A percentile compares a stretch with the other conserved stretches of the same genome.
Conservation (phyloP, 2,329 filamentous ascomycete genomes). For the Claviceps citrina region DNA sequence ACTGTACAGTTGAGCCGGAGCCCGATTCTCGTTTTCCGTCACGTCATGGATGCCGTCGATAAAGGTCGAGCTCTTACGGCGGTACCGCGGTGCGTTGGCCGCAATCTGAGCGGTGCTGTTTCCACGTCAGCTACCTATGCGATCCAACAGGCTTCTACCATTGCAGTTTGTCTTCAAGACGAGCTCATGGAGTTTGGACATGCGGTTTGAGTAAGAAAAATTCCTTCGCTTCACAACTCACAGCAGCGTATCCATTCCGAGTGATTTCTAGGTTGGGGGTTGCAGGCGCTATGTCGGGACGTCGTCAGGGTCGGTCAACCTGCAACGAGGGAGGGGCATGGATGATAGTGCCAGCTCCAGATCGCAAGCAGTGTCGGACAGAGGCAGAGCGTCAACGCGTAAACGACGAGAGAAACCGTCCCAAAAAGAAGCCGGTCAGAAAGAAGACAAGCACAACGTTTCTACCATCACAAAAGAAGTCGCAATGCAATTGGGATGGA, state of each 20-base stretch:
- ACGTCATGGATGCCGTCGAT: constrained; percentile 96
- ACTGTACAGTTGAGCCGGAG: constrained; percentile 92
- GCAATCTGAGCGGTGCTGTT: constrained; percentile 76
- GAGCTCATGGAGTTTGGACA: not conserved
- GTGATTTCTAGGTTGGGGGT: not conserved
- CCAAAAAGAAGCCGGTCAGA: not conserved
- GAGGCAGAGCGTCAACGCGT: not conserved
- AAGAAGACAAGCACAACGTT: not conserved
- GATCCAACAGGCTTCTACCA: not conserved
- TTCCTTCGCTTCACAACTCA: constrained; percentile 23
- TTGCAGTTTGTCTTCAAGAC: not conserved
- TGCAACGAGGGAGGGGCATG: not conserved
- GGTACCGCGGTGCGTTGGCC: constrained; percentile 76
- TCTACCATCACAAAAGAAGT: too few relatives aligned
- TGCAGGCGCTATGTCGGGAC: not conserved
- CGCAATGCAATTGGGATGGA: not conserved
- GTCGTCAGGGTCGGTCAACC: too few relatives aligned
- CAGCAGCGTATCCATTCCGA: constrained; percentile 46
- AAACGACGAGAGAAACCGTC: not conserved
- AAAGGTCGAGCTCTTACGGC: constrained; percentile 86
- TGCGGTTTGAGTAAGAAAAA: not conserved
- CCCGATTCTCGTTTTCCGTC: constrained; percentile 64
- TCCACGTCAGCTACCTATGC: not conserved
- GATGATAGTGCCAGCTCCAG: not conserved
- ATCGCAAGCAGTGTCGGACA: not conserved